These are phyloP conservation scores for Aspergillus neoniger DNA, from an alignment of 2,329 filamentous ascomycete genomes.

Conservation along the genomic window DNA sequence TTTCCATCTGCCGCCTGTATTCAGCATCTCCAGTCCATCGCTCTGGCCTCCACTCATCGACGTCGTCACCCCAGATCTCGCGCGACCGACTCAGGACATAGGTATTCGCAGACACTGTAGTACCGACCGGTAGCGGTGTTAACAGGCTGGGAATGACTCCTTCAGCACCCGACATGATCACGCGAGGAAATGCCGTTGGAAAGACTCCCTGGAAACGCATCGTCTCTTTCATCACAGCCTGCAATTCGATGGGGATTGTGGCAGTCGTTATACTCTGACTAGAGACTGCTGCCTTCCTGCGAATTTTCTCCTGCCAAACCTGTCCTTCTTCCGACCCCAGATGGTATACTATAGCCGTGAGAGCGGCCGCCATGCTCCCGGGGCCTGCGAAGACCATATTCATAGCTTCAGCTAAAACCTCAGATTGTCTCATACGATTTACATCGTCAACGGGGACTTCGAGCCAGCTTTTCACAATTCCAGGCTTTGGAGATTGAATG, in stretches of 20 bases:
- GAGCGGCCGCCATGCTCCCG: constrained; percentile 21
- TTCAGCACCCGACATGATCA: constrained; percentile 21
- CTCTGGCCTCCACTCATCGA: constrained; percentile 19
- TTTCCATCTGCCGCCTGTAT: constrained; percentile 19
- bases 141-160: constrained; percentile 11
- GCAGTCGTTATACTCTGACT: background rate
- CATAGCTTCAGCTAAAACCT: constrained; percentile 16
- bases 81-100: constrained; percentile 22
- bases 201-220: constrained; percentile 17
- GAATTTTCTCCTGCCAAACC: constrained; percentile 20
- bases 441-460: constrained; percentile 15
- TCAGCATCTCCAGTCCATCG: constrained; percentile 20
- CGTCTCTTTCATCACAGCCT: constrained; percentile 25
- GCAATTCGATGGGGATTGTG: constrained; percentile 10
- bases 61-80: constrained; percentile 20
- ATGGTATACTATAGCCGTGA: constrained; percentile 19
- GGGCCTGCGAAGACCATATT: constrained; percentile 23
- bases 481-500: constrained; percentile 6
- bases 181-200: constrained; percentile 22
- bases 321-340: constrained; percentile 18
- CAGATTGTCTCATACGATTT: constrained; percentile 16
- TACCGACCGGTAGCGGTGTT: constrained; percentile 19
- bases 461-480: constrained; percentile 20
- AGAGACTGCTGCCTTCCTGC: background rate
- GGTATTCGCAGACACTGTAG: constrained; percentile 22